Percentiles rank a stretch among this genome's conserved stretches.
Conservation (phyloP, 139 green algal species). For the Coccomyxa sp. region DNA sequence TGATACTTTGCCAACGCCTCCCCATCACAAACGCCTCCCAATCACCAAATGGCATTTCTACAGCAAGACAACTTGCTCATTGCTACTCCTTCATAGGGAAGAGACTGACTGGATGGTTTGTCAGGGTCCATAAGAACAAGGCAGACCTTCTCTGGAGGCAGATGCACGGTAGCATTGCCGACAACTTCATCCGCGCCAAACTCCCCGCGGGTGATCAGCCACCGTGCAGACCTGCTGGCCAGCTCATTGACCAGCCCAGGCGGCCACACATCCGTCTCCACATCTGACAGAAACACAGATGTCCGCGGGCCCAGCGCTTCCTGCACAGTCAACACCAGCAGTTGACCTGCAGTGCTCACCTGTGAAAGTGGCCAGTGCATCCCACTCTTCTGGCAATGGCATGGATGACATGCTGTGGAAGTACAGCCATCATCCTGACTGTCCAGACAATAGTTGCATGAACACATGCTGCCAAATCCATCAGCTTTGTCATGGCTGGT, state of each 20-base stretch:
- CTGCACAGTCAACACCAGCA: constrained; percentile 23
- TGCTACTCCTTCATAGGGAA: no score
- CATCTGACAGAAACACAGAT: constrained; percentile 76
- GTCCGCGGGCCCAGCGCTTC: constrained; percentile 42
- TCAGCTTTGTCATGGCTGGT: no score
- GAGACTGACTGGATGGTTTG: no score
- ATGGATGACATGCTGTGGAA: no score
- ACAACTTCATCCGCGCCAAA: constrained; percentile 44
- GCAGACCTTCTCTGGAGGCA: background rate
- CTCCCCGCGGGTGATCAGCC: constrained; percentile 62
- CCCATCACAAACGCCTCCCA: no score
- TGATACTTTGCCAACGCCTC: no score
- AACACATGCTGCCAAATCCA: no score
- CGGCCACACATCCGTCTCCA: constrained; percentile 71
- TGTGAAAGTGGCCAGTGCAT: background rate
- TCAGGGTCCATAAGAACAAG: background rate
- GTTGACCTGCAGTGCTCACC: background rate
- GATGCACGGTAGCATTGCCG: background rate
- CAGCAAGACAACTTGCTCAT: no score
- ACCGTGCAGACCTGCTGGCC: constrained; percentile 18
- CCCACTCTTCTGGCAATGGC: no score
- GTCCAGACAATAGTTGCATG: no score
- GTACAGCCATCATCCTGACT: no score
- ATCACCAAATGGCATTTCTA: no score
- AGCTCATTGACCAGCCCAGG: constrained; percentile 35